Percentiles rank a stretch among this genome's conserved stretches.
These are phyloP conservation scores for Pseudocercospora vitis DNA, from an alignment of 2,329 filamentous ascomycete species.

Conservation along the genomic window DNA sequence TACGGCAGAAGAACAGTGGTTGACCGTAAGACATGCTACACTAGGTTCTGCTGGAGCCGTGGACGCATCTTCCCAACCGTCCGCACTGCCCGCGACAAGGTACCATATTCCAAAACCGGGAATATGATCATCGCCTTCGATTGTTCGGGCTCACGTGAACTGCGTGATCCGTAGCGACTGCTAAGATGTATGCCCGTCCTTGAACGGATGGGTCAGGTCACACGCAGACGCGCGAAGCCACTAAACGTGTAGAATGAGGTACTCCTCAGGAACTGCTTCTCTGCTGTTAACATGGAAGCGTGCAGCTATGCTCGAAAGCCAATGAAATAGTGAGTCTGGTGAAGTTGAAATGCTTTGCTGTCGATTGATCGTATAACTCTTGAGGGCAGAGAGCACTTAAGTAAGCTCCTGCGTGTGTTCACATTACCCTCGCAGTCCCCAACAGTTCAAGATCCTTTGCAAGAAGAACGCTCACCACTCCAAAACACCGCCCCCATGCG, in stretches of 20 bases:
- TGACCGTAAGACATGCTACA: neutral
- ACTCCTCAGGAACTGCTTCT: too few species aligned
- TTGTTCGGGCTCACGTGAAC: conserved; percentile 4
- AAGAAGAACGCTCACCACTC: conserved; percentile 4
- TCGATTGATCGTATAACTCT: conserved; percentile 1
- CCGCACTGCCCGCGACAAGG: neutral
- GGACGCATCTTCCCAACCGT: neutral
- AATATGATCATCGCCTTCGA: too few species aligned
- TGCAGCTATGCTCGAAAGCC: too few species aligned
- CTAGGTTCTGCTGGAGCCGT: neutral
- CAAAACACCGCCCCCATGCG: conserved; percentile 4
- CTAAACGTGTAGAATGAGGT: neutral
- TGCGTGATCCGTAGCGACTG: too few species aligned
- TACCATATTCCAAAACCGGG: too few species aligned
- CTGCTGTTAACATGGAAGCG: too few species aligned
- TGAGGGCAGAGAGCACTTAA: conserved; percentile 5
- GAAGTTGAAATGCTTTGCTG: neutral
- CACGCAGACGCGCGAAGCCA: neutral
- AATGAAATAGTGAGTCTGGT: too few species aligned
- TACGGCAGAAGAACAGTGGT: neutral
- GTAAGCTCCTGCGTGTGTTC: conserved; percentile 3
- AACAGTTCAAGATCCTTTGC: neutral
- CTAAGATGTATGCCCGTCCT: too few species aligned
- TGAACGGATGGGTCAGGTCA: too few species aligned
- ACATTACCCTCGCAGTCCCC: neutral